Evolutionary conservation across 1,139 yeast genomes (phyloP).

Genomic region (Geotrichum australiense): DNA sequence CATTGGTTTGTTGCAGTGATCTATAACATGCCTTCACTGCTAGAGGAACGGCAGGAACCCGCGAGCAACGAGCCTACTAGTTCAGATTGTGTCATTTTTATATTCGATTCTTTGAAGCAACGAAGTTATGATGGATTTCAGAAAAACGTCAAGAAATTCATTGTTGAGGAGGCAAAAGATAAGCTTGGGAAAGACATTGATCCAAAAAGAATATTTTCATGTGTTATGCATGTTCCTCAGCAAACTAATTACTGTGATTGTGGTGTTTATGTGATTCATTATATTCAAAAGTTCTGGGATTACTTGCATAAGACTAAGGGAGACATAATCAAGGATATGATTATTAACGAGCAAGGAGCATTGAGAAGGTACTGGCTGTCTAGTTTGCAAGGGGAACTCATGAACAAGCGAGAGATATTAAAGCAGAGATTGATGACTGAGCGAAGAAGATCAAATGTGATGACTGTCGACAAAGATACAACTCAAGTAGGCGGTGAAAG

Average conservation of each 20-base stretch:
- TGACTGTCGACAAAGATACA: slow-evolving; percentile 4
- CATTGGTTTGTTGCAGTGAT: slow-evolving; percentile 80
- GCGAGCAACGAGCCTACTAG: background rate
- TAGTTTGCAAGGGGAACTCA: slow-evolving; percentile 2
- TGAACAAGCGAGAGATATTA: slow-evolving; percentile 6
- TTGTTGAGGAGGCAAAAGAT: slow-evolving; percentile 64
- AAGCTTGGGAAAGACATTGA: slow-evolving; percentile 46
- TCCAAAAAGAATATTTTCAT: slow-evolving; percentile 37
- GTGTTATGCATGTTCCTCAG: slow-evolving; percentile 60
- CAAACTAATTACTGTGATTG: slow-evolving; percentile 91
- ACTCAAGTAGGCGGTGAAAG: background rate
- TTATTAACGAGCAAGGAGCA: background rate
- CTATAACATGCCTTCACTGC: slow-evolving; percentile 26
- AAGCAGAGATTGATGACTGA: slow-evolving; percentile 5
- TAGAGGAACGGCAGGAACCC: background rate
- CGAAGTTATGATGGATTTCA: slow-evolving; percentile 46
- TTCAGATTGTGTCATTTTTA: slow-evolving; percentile 39
- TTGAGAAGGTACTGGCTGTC: background rate
- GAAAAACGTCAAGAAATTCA: slow-evolving; percentile 51
- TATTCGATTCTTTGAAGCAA: slow-evolving; percentile 64
- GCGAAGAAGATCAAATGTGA: background rate
- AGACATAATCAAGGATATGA: slow-evolving; percentile 39
- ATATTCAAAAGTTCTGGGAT: slow-evolving; percentile 57
- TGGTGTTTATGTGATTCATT: slow-evolving; percentile 85
- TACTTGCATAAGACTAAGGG: slow-evolving; percentile 50